Evolutionary conservation across 805 yeast genomes (phyloP), one percentile per base, ranked within the genome.

Genomic region (Debaryomyces prosopidis): DNA sequence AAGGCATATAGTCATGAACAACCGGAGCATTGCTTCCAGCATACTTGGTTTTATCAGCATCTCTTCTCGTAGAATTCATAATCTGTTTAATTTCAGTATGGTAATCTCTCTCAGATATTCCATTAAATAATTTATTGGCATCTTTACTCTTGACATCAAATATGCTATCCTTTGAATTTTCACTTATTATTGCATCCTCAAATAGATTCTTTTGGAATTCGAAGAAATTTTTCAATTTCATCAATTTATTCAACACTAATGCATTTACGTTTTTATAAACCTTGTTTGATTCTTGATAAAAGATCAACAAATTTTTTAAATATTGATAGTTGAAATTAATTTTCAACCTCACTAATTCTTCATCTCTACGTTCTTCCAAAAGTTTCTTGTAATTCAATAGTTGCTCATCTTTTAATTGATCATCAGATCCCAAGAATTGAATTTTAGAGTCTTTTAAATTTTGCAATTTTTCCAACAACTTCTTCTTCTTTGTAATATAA

Each of bases 1-100:
- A 52, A 3, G 76, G 74, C 75, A 71, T 71, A 54, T 67, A 70
- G 54, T 72, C 77, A 41, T 67, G 66, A 16, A 72, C 68, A 4
- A 52, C 34, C 19, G 51, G 39, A 14, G 43, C 23, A 12, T 20
- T 20, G 9, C 7, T 10, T 10, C 18, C 20, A 9, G 18, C 9
- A 9, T 32, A 16, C 1, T 35, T 6, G 3, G 18, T 19, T 14
- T 34, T 16, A 5, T 33, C 23, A n/a, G 18, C n/a, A 9, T 44
- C 50, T 15, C 47, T 28, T 7, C 40, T 18, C 5, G 52, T 23
- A 18, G 58, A 46, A 26, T 47, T 46, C 31, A 46, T 52, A n/a
- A 67, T 49, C 5, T 58, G 57, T 46, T 66, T 70, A 37, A 70
- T 57, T 19, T 65, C 70, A 18, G 44, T 39, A 12, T 49, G 48